Evolutionary conservation across 192 early-diverging fungal species (phyloP), one percentile per base, ranked within the genome.

Genomic region (Coemansia sp.): DNA sequence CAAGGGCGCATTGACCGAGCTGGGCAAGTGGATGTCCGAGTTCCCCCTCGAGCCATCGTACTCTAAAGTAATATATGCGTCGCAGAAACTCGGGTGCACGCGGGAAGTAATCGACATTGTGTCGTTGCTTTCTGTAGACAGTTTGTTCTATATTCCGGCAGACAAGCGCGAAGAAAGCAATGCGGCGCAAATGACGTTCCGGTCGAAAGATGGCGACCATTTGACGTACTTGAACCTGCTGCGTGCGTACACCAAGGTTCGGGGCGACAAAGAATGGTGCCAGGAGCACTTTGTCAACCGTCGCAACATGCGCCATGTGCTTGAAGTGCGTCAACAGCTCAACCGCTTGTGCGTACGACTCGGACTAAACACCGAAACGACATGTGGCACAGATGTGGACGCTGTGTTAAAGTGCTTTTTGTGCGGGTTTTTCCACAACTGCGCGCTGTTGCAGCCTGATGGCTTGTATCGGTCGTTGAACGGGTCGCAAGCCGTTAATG

Each of bases 21-120:
- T 94, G 25, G 94, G 93, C 7, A 82, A 77, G 40, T 85, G 84
- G 74, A 95, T 97, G 93, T 82, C 94, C 1, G 87, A 89, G 58
- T 96, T 98, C 65, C 97, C 97, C 1, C 83, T 98, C 7, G 94
- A 96, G 63, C 95, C 96, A 7, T 60, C 88, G 0, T 93, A 87
- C 72, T 84, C 97, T 38, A 97, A 93, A 72, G 92, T 95, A 34
- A 78, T 99, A 37, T 84, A 94, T 23, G 84, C 91, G 51, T 96
- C 94, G n/a, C 83, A 88, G 59, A 63, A 71, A 9, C 50, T 63
- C 46, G 68, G 86, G 7, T 98, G 97, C 76, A 94, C 94, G 12
- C 76, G 83, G 25, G 97, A 99, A 72, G 88, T 87, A 15, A 89
- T 99, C 20, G 85, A 91, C 19, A 87, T 99, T 63, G 88, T 99